A percentile compares a stretch with the other conserved stretches of the same genome.
Conservation (phyloP, 2,329 filamentous ascomycete species). For the Diaporthe nobilis region DNA sequence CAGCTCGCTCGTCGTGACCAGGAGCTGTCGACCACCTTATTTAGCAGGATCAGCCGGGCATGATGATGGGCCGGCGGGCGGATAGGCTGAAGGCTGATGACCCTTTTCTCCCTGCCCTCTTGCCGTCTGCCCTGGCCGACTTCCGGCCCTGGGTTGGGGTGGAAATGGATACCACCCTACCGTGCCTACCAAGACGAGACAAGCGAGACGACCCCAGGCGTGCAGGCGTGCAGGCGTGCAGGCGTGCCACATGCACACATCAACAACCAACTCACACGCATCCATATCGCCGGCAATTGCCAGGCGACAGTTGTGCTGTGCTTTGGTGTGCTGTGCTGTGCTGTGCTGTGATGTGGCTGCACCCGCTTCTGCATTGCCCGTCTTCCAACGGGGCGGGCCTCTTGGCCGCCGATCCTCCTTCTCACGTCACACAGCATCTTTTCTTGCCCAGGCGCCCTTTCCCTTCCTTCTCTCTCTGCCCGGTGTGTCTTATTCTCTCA, state of each 20-base stretch:
- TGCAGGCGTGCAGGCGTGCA: background rate
- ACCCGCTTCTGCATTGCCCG: conserved; percentile 16
- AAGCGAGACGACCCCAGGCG: conserved; percentile 4
- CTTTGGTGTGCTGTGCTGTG: background rate
- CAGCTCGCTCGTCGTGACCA: background rate
- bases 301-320: conserved; percentile 21
- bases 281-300: conserved; percentile 13
- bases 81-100: background rate
- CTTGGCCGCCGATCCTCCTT: conserved; percentile 14
- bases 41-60: conserved; percentile 32
- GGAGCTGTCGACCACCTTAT: background rate
- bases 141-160: conserved; percentile 26
- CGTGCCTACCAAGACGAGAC: conserved; percentile 11
- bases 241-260: conserved; percentile 6
- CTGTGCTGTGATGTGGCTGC: conserved; percentile 22
- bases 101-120: background rate
- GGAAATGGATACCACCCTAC: conserved; percentile 9
- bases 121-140: conserved; percentile 29
- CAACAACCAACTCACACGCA: too few species aligned
- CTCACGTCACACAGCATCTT: conserved; percentile 13
- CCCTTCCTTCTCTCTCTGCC: background rate
- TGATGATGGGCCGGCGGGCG: conserved; percentile 10
- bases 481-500: background rate
- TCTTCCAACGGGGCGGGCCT: conserved; percentile 20
- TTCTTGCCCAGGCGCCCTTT: conserved; percentile 2